These are phyloP conservation scores for Dendrostoma leiphaemia DNA, from an alignment of 2,329 filamentous ascomycete genomes.

Conservation along the genomic window DNA sequence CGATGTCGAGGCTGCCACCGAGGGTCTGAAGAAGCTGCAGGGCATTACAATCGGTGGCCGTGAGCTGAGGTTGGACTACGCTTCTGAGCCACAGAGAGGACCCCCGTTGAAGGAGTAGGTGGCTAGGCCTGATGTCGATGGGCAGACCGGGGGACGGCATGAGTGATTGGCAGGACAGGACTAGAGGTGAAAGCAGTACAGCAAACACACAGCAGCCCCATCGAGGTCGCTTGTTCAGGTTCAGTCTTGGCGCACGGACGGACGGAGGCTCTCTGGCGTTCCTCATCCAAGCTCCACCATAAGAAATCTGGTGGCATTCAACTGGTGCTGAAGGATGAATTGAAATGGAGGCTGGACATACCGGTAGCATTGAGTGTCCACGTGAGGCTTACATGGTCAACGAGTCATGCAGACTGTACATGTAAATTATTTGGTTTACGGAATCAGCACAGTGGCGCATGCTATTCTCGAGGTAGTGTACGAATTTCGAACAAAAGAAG, in stretches of 20 bases:
- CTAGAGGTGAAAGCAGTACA: background rate
- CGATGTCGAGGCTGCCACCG: conserved; percentile 62
- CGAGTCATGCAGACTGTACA: background rate
- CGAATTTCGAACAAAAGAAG: conserved; percentile 1
- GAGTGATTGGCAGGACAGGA: background rate
- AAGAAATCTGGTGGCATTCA: no score
- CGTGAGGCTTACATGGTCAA: background rate
- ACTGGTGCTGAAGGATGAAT: no score
- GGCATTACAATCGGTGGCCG: conserved; percentile 64
- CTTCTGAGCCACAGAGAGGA: conserved; percentile 25
- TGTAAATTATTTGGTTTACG: background rate
- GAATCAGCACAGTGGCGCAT: background rate
- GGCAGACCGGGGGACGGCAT: background rate
- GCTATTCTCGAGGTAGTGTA: conserved; percentile 10
- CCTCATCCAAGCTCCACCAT: no score
- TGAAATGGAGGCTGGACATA: background rate
- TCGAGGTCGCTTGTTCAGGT: background rate
- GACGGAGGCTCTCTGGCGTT: background rate
- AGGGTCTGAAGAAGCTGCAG: conserved; percentile 55
- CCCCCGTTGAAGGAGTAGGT: conserved; percentile 7
- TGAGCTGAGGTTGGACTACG: conserved; percentile 64
- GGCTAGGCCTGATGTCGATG: background rate
- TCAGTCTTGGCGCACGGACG: background rate
- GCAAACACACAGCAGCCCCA: background rate
- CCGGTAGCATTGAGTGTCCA: background rate